A percentile compares a stretch with the other conserved stretches of the same genome.
These are phyloP conservation scores for Excoecaria cochinchinensis DNA, from an alignment of 345 rosid species.

Conservation along the genomic window DNA sequence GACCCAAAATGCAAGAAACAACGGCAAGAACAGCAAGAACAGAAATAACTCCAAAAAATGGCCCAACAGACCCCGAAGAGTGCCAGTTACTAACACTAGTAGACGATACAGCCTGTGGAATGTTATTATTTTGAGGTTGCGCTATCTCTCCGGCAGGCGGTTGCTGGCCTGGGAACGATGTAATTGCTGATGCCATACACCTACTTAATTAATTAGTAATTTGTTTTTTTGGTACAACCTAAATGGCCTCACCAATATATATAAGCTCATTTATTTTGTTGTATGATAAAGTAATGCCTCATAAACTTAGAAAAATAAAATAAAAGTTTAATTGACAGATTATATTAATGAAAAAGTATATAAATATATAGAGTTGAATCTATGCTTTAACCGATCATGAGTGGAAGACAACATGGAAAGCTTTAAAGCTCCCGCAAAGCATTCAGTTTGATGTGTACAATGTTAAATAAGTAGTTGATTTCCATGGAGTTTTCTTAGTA, in stretches of 20 bases:
- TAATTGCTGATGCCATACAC: conserved; percentile 25
- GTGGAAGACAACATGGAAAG: conserved; percentile 42
- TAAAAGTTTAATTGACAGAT: no score
- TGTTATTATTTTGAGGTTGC: conserved; percentile 7
- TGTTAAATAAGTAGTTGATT: conserved; percentile 4
- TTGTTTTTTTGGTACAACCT: neutral
- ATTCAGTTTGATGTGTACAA: neutral
- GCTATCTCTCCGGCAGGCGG: conserved; percentile 18
- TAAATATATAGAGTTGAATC: neutral
- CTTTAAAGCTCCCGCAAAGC: conserved; percentile 1
- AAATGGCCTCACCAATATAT: neutral
- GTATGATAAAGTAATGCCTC: no score
- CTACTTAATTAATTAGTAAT: neutral
- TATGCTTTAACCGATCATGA: conserved; percentile 25
- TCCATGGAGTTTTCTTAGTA: neutral
- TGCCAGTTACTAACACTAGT: conserved; percentile 21
- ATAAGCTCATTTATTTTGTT: neutral
- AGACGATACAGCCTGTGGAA: conserved; percentile 17
- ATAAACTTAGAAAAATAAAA: no score
- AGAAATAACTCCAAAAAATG: conserved; percentile 66
- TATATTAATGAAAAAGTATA: no score
- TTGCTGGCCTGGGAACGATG: conserved; percentile 34
- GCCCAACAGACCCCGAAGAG: conserved; percentile 63
- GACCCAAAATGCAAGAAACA: conserved; percentile 58
- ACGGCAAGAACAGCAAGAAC: conserved; percentile 49